Conservation (phyloP, 805 yeast genomes). For the Saturnispora mendoncae region DNA sequence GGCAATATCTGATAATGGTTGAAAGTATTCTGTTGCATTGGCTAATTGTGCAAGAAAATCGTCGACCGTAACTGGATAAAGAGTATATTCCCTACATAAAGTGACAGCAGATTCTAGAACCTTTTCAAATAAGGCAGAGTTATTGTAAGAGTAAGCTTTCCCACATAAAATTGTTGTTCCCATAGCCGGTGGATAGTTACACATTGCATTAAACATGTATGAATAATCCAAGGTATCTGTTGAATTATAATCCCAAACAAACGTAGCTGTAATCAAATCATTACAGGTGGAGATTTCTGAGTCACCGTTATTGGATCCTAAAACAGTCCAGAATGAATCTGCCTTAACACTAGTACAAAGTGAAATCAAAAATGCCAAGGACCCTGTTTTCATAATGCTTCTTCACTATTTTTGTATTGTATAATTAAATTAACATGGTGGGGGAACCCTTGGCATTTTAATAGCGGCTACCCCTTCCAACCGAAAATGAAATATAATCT, state of each 20-base stretch:
- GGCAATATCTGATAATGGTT: conserved; percentile 4
- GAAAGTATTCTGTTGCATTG: conserved; percentile 9
- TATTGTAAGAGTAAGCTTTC: conserved; percentile 1
- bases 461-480: too few species aligned
- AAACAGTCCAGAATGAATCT: not conserved
- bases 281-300: conserved; percentile 30
- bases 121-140: not conserved
- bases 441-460: not conserved
- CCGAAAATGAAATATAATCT: too few species aligned
- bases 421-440: too few species aligned
- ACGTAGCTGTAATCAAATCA: conserved; percentile 20
- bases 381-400: not conserved
- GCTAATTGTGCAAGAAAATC: conserved; percentile 6
- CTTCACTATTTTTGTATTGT: not conserved
- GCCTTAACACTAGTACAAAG: not conserved
- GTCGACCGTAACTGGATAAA: conserved; percentile 17
- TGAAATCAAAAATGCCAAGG: not conserved
- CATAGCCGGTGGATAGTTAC: conserved; percentile 16
- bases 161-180: conserved; percentile 16
- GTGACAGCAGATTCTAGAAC: conserved; percentile 8
- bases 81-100: conserved; percentile 16
- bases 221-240: conserved; percentile 4
- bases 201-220: conserved; percentile 5
- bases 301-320: conserved; percentile 44
- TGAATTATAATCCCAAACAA: conserved; percentile 14